Percentiles rank a stretch among this genome's conserved stretches.
phyloP scores from a whole-genome alignment of 2,329 filamentous ascomycete genomes.

The Amylocarpus encephaloides region DNA sequence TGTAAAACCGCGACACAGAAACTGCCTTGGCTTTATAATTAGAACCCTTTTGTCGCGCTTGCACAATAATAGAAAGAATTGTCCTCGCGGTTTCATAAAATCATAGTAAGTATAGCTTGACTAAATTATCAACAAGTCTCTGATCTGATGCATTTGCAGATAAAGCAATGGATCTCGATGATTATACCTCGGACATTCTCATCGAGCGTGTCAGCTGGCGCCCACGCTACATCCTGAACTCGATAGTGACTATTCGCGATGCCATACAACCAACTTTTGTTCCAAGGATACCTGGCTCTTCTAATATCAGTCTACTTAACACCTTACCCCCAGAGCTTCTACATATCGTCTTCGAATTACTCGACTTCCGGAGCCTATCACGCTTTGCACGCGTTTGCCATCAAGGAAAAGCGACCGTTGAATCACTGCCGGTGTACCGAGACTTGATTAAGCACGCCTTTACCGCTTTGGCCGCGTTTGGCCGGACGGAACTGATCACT shows the following conservation, averaged over 20 bases:
- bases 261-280: not conserved
- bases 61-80: not conserved
- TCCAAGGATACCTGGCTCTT: not conserved
- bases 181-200: slow-evolving; percentile 1
- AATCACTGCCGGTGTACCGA: not conserved
- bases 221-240: slow-evolving; percentile 1
- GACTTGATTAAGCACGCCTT: slow-evolving; percentile 3
- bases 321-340: slow-evolving; percentile 1
- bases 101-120: not conserved
- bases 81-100: not conserved
- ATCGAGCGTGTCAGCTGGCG: not conserved
- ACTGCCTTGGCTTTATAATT: no score
- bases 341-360: slow-evolving; percentile 2
- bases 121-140: not conserved
- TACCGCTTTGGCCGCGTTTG: not conserved
- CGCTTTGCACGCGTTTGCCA: slow-evolving; percentile 3
- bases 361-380: slow-evolving; percentile 3
- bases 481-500: not conserved
- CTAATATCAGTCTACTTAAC: not conserved
- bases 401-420: slow-evolving; percentile 1
- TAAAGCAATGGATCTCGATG: slow-evolving; percentile 1
- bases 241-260: slow-evolving; percentile 3
- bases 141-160: not conserved
- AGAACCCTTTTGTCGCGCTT: no score
- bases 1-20: no score